Evolutionary conservation across 1,284 basidiomycete species (phyloP).

Genomic region (Taiwanofungus camphoratus): DNA sequence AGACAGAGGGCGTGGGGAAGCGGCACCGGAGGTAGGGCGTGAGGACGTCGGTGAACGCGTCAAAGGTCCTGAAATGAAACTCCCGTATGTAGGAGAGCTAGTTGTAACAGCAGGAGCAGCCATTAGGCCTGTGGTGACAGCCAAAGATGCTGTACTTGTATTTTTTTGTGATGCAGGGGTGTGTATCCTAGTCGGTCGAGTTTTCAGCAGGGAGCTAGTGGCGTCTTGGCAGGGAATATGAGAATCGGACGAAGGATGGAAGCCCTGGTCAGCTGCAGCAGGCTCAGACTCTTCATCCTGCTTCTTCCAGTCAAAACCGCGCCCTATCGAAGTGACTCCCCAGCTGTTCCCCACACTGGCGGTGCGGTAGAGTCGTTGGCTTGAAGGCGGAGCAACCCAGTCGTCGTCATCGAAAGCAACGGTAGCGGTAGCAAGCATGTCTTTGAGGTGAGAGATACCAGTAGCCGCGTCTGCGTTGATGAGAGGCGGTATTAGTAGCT

Average conservation of each 20-base stretch:
- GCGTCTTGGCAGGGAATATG: slow-evolving; percentile 10
- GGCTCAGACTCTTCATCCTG: slow-evolving; percentile 26
- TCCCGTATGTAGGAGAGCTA: slow-evolving; percentile 17
- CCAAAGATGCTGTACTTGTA: slow-evolving; percentile 1
- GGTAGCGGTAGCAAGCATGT: slow-evolving; percentile 54
- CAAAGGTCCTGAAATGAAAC: slow-evolving; percentile 25
- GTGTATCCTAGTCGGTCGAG: slow-evolving; percentile 2
- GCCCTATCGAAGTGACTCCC: slow-evolving; percentile 76
- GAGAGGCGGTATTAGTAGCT: slow-evolving; percentile 17
- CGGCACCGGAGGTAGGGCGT: slow-evolving; percentile 23
- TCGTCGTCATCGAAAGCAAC: slow-evolving; percentile 64
- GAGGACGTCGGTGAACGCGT: slow-evolving; percentile 29
- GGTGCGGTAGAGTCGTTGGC: slow-evolving; percentile 47
- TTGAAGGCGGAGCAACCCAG: slow-evolving; percentile 36
- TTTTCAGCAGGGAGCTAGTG: slow-evolving; percentile 1
- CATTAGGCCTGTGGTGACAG: slow-evolving; percentile 3
- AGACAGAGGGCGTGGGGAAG: slow-evolving; percentile 19
- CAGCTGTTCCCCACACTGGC: slow-evolving; percentile 70
- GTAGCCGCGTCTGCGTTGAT: slow-evolving; percentile 12
- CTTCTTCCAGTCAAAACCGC: slow-evolving; percentile 72
- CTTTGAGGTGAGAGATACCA: slow-evolving; percentile 18
- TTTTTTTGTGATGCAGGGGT: slow-evolving; percentile 2
- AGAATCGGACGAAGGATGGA: slow-evolving; percentile 15
- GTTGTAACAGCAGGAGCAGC: slow-evolving; percentile 11
- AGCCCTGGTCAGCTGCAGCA: not conserved